Evolutionary conservation across 1,284 basidiomycete species (phyloP).

Genomic region (Marasmius oreades): DNA sequence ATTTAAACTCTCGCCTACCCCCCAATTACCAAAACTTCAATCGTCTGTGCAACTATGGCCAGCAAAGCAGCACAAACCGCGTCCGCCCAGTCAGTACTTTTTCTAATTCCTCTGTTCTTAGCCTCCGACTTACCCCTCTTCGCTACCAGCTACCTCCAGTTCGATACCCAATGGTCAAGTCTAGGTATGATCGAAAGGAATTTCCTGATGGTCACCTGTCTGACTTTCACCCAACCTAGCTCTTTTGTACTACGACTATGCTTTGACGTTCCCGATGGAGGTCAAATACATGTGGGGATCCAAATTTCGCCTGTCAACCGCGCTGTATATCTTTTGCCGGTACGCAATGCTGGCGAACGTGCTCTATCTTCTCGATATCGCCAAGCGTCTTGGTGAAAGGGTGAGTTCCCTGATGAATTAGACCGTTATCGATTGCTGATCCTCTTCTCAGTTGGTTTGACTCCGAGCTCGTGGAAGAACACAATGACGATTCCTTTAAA

Average conservation of each 20-base stretch:
- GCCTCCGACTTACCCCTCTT: background rate
- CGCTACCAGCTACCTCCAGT: background rate
- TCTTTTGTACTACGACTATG: conserved; percentile 30
- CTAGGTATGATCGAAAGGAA: background rate
- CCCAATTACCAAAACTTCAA: too few species aligned
- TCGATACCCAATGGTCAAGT: background rate
- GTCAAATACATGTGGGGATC: conserved; percentile 29
- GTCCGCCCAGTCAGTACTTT: background rate
- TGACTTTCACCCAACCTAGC: conserved; percentile 13
- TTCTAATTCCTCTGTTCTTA: background rate
- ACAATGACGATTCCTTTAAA: too few species aligned
- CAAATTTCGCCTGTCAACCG: conserved; percentile 26
- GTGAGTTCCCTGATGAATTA: conserved; percentile 10
- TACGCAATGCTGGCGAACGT: conserved; percentile 33
- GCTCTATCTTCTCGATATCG: conserved; percentile 28
- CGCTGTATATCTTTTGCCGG: conserved; percentile 32
- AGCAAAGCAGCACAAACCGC: background rate
- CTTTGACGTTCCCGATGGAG: conserved; percentile 28
- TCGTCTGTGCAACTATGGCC: background rate
- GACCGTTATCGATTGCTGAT: background rate
- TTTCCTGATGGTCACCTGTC: background rate
- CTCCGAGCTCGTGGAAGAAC: too few species aligned
- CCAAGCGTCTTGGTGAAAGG: conserved; percentile 20
- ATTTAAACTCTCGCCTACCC: too few species aligned
- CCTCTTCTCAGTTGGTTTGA: background rate